Base-by-base conservation (phyloP, 495 filamentous ascomycete species). In the Haplographium delicatum region DNA sequence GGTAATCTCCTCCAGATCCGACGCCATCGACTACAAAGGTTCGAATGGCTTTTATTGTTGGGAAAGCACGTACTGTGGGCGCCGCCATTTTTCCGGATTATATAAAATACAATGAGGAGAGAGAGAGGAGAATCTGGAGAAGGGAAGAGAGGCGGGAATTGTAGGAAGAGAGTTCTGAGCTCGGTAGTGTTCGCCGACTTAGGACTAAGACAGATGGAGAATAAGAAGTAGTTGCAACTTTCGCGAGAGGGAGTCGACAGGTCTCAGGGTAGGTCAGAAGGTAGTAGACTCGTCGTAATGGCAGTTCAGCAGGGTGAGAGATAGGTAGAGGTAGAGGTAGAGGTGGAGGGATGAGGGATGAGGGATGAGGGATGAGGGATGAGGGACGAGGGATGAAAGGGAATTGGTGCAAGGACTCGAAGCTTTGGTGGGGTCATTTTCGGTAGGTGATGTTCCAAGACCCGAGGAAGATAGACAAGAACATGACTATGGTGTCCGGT, bases 1-100 rank as follows among this genome's bases (percentile, higher is more conserved):
- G 90, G 61, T 96, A 96, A 62, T 96, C 90, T 51, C 90, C 90
- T 25, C 79, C 78, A 41, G 88, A 89, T 45, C 90, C 90, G 2
- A 93, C 86, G 51, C 90, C 90, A 53, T 86, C 79, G 50, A 89
- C 86, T 59, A 95, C 73, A 70, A 83, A 91, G 43, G 87, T 91
- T 55, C 84, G 73, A 51, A 95, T 71, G 60, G 80, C 78, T 66
- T 89, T 89, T 68, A 96, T 94, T 20, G 72, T 80, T 39, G 83
- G 84, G 59, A 87, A 86, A 15, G 42, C 44, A 64, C 65, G 59
- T 65, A 65, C 56, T 3, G 57, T 31, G 30, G 65, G 65, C 20
- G 72, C 64, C 19, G 74, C 76, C 39, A 54, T 61, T 45, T 31
- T 51, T 15, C 26, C 15, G 8, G 41, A 22, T 11, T 31, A 41